Evolutionary conservation across 2,329 filamentous ascomycete genomes (phyloP).

Genomic region (Xylariaceae sp.): DNA sequence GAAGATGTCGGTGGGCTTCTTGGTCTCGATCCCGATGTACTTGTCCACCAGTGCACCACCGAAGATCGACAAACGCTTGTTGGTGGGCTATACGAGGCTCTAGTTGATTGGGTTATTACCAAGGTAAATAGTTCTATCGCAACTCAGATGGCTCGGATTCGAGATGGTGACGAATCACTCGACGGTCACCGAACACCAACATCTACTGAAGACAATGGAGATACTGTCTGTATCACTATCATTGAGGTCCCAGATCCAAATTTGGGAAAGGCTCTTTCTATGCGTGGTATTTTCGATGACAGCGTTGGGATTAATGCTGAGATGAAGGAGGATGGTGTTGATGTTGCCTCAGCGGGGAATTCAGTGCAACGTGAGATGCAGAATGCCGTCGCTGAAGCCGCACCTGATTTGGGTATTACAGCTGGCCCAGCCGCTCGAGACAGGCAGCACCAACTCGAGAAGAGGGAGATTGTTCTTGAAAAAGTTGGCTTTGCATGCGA

Average conservation of each 20-base stretch:
- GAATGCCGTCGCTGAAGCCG: conserved; percentile 76
- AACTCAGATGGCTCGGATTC: conserved; percentile 71
- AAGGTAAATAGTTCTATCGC: conserved; percentile 88
- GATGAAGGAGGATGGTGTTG: conserved; percentile 94
- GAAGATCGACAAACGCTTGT: conserved; percentile 84
- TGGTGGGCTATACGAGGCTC: conserved; percentile 85
- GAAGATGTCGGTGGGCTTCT: conserved; percentile 89
- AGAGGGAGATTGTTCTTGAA: conserved; percentile 81
- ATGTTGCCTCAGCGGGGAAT: conserved; percentile 74
- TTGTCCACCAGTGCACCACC: conserved; percentile 79
- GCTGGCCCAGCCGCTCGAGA: conserved; percentile 71
- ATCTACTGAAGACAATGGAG: conserved; percentile 72
- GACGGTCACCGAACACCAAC: conserved; percentile 70
- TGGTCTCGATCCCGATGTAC: conserved; percentile 83
- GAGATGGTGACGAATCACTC: conserved; percentile 69
- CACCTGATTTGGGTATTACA: conserved; percentile 78
- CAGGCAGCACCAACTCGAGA: conserved; percentile 79
- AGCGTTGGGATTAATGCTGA: conserved; percentile 91
- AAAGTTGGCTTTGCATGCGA: conserved; percentile 85
- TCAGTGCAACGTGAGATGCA: conserved; percentile 89
- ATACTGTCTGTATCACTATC: conserved; percentile 88
- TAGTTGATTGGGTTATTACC: conserved; percentile 92
- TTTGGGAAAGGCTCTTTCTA: conserved; percentile 84
- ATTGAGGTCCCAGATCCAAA: conserved; percentile 82
- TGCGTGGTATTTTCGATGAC: conserved; percentile 93